Evolutionary conservation across 2,329 filamentous ascomycete genomes (phyloP).

Genomic region (Talaromyces funiculosus): DNA sequence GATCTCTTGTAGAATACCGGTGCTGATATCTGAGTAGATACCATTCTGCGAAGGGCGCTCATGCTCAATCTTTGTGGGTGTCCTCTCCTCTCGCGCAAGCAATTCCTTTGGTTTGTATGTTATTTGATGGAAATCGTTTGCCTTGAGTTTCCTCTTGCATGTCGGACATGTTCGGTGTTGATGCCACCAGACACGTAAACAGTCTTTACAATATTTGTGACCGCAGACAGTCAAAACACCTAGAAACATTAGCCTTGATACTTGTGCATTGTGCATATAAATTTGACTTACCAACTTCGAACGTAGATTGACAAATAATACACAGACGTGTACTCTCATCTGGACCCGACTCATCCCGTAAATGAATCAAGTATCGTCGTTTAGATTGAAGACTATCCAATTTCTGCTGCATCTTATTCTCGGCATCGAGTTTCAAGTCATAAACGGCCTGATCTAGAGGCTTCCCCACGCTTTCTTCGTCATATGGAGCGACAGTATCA

Average conservation of each 20-base stretch:
- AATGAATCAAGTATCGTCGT: slow-evolving; percentile 64
- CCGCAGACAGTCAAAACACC: slow-evolving; percentile 68
- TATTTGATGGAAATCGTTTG: slow-evolving; percentile 74
- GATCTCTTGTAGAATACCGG: slow-evolving; percentile 68
- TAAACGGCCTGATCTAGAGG: slow-evolving; percentile 50
- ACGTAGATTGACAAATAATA: slow-evolving; percentile 74
- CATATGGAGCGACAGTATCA: slow-evolving; percentile 72
- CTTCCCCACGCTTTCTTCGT: slow-evolving; percentile 54
- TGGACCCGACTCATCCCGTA: slow-evolving; percentile 57
- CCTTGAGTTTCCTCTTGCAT: slow-evolving; percentile 66
- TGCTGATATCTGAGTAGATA: slow-evolving; percentile 75
- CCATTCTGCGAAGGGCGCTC: slow-evolving; percentile 33
- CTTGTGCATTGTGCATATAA: too few species aligned
- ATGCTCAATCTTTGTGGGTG: slow-evolving; percentile 24
- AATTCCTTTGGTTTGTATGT: slow-evolving; percentile 72
- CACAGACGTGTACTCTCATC: slow-evolving; percentile 63
- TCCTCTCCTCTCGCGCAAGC: slow-evolving; percentile 55
- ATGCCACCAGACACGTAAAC: slow-evolving; percentile 72
- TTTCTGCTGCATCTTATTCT: slow-evolving; percentile 51
- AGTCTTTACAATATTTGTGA: slow-evolving; percentile 87
- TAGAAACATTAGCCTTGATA: slow-evolving; percentile 12
- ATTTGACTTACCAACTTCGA: slow-evolving; percentile 62
- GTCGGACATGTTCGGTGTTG: slow-evolving; percentile 72
- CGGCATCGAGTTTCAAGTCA: slow-evolving; percentile 37
- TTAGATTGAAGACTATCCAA: slow-evolving; percentile 64